Evolutionary conservation across 768 basidiomycete genomes (phyloP), one percentile per base, ranked within the genome.

Genomic region (Suillus americanus): DNA sequence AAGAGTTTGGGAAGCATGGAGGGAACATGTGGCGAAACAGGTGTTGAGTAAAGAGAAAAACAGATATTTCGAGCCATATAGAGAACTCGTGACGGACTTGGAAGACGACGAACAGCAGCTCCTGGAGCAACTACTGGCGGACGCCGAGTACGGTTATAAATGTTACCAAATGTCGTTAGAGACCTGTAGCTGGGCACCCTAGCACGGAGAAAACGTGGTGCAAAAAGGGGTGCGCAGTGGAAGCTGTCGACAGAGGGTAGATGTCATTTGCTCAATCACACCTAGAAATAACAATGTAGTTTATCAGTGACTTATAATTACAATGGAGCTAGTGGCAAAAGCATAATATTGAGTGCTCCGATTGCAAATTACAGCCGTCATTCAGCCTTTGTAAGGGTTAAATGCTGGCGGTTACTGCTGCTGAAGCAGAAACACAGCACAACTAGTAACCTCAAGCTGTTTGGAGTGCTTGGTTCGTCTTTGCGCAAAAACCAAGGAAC

Each of bases 1-100:
- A 0, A 4, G 13, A 2, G 72, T 72, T 16, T 72, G 72, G 72
- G 40, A 64, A 12, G 59, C 1, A 40, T 72, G 71, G 73, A 70
- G 65, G 56, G 28, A 65, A 50, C 72, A 62, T 59, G 73, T 70
- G 5, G 48, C 54, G 35, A 51, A 0, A 35, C 67, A 61, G 41
- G 59, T 73, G 41, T 41, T 41, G 57, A 41, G 57, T 30, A 13
- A 41, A 59, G 18, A 30, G 38, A 59, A 4, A 20, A 37, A 7
- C 18, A 59, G 30, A 41, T 2, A 6, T 25, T 59, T 59, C 41
- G 18, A 0, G 5, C 25, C 40, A 13, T 20, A 13, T 30, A 4
- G 5, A 30, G 25, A 41, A 30, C 38, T 59, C 18, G 8, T 59
- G 20, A 10, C 3, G 57, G 40, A 41, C 40, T 41, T 59, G 40